Evolutionary conservation across 306 rosid species (phyloP).

Genomic region (Psophocarpus tetragonolobus): DNA sequence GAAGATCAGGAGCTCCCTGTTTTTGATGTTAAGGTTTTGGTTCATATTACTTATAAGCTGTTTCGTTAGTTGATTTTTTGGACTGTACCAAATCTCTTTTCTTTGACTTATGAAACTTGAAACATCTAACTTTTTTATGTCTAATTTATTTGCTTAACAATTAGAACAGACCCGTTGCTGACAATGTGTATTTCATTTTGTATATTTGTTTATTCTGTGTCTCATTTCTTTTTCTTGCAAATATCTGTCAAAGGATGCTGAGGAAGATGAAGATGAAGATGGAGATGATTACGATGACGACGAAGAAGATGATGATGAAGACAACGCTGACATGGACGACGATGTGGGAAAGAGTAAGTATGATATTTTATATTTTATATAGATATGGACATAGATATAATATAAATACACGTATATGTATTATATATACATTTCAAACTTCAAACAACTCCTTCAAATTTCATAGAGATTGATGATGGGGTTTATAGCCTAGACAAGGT

Average conservation of each 20-base stretch:
- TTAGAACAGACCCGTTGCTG: neutral
- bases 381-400: too few relatives aligned
- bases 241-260: slow-evolving; percentile 47
- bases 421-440: neutral
- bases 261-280: slow-evolving; percentile 35
- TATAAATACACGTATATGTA: too few relatives aligned
- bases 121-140: neutral
- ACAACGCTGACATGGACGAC: slow-evolving; percentile 36
- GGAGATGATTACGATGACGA: neutral
- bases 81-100: neutral
- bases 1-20: slow-evolving; percentile 69
- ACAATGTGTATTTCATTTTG: neutral
- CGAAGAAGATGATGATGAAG: slow-evolving; percentile 27
- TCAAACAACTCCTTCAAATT: neutral
- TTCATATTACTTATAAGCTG: neutral
- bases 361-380: neutral
- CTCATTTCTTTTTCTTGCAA: slow-evolving; percentile 21
- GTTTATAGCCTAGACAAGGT: neutral
- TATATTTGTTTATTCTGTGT: neutral
- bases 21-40: slow-evolving; percentile 62
- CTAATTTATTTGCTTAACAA: neutral
- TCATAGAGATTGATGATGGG: neutral
- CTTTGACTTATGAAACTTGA: neutral
- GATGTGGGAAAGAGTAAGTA: slow-evolving; percentile 62
- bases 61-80: neutral